Conservation (phyloP, 2,329 filamentous ascomycete genomes). For the Aphanoascus verrucosus region DNA sequence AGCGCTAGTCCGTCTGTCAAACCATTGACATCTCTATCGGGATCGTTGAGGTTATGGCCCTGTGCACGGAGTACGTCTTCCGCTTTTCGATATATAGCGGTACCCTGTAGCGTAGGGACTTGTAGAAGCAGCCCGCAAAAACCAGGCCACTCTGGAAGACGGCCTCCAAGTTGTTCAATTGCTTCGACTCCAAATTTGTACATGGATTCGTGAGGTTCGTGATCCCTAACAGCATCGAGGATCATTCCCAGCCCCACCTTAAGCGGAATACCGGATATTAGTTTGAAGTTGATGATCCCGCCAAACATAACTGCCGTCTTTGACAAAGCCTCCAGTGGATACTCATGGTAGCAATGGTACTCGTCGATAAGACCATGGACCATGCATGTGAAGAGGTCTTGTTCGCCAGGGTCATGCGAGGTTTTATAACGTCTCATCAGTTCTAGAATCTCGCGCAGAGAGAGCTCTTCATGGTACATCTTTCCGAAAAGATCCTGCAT, state of each 20-base stretch:
- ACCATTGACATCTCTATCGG: constrained; percentile 34
- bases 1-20: constrained; percentile 40
- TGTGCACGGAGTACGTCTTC: constrained; percentile 67
- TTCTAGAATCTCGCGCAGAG: constrained; percentile 75
- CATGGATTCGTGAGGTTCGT: constrained; percentile 75
- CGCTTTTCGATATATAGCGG: constrained; percentile 72
- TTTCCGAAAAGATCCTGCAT: constrained; percentile 98
- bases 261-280: constrained; percentile 80
- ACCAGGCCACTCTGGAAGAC: constrained; percentile 87
- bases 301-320: constrained; percentile 95
- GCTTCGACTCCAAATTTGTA: constrained; percentile 97
- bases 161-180: constrained; percentile 71
- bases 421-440: constrained; percentile 78
- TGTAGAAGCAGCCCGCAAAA: constrained; percentile 79
- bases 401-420: constrained; percentile 70
- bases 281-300: constrained; percentile 85
- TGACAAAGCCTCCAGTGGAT: constrained; percentile 88
- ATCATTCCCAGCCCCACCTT: constrained; percentile 97
- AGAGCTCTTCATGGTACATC: constrained; percentile 89
- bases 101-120: constrained; percentile 70
- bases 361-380: constrained; percentile 96
- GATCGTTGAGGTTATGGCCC: constrained; percentile 49
- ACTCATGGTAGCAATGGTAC: constrained; percentile 89
- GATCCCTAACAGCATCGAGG: constrained; percentile 84
- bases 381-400: constrained; percentile 97